Evolutionary conservation across 1,284 basidiomycete species (phyloP), one percentile per base, ranked within the genome.

Genomic region (Entoloma clypeatum): DNA sequence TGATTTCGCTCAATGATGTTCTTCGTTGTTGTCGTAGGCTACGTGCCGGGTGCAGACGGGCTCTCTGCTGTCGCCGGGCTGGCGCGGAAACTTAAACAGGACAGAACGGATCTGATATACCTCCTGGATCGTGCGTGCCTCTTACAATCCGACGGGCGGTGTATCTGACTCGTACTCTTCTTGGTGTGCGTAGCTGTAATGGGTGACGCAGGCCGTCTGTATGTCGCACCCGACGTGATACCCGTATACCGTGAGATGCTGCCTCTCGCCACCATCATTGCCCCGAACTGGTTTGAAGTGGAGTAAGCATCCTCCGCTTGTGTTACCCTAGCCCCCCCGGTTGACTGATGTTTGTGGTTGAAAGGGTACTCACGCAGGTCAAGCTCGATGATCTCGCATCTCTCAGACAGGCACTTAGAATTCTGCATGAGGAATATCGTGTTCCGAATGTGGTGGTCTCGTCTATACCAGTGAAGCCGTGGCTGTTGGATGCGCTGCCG

Each of bases 231-330:
- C 8, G 84, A 91, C 49, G 92, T 94, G 4, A 75, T 99, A 40
- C 92, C 93, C 0, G 77, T 93, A 34, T 99, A 99, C 68, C 79
- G 82, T 38, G 62, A 68, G 33, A 78, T 99, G 65, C 72, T 99
- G 2, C 72, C 77, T 11, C 67, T 86, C 16, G 84, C 94, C 1
- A 91, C 88, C 0, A 85, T 98, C 43, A 95, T 97, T 50, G 94
- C 95, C 0, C 95, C 95, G 0, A 99, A 99, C 60, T 96, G 94
- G 77, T 99, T 95, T 52, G 96, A 99, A 68, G 88, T 89, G 41
- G 93, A 98, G 91, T 94, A 59, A 61, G 86, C 72, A 32, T 28
- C 26, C 14, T n/a, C 46, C 21, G 14, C 36, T 41, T n/a, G n/a
- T n/a, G n/a, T n/a, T n/a, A n/a, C 23, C n/a, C 25, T 21, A 16